Percentiles rank a stretch among this genome's conserved stretches.
These are phyloP conservation scores for Geotrichum carabidarum DNA, from an alignment of 1,139 yeast genomes.

Conservation along the genomic window DNA sequence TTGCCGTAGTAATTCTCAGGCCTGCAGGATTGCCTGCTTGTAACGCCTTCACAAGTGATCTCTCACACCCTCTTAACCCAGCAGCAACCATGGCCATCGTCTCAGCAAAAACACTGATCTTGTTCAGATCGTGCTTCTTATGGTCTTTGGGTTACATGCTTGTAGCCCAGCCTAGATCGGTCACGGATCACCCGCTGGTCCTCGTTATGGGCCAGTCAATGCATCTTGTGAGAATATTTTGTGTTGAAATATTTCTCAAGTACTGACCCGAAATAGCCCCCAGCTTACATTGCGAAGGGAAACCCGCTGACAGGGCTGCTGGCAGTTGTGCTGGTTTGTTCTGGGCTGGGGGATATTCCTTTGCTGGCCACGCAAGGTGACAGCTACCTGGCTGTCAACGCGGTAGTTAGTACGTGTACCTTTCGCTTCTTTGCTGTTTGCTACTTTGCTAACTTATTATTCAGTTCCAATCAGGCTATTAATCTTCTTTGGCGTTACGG, in stretches of 20 bases:
- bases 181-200: slow-evolving; percentile 44
- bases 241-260: not conserved
- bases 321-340: slow-evolving; percentile 39
- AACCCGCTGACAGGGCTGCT: slow-evolving; percentile 46
- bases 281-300: slow-evolving; percentile 37
- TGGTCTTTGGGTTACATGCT: slow-evolving; percentile 43
- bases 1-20: not conserved
- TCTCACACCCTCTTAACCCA: slow-evolving; percentile 1
- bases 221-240: slow-evolving; percentile 37
- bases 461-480: slow-evolving; percentile 62
- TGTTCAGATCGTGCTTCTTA: slow-evolving; percentile 43
- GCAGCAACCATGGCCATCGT: slow-evolving; percentile 27
- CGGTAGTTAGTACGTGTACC: slow-evolving; percentile 21
- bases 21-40: not conserved
- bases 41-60: not conserved
- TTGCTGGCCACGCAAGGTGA: slow-evolving; percentile 18
- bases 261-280: slow-evolving; percentile 28
- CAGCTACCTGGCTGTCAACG: slow-evolving; percentile 16
- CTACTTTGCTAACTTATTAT: slow-evolving; percentile 25
- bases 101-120: slow-evolving; percentile 29
- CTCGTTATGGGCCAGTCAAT: slow-evolving; percentile 54
- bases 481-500: slow-evolving; percentile 48
- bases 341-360: slow-evolving; percentile 34
- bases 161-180: slow-evolving; percentile 37
- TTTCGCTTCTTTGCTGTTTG: slow-evolving; percentile 54